Evolutionary conservation across 257 asterid genomes (phyloP), one percentile per base, ranked within the genome.

Genomic region (Plantago major): DNA sequence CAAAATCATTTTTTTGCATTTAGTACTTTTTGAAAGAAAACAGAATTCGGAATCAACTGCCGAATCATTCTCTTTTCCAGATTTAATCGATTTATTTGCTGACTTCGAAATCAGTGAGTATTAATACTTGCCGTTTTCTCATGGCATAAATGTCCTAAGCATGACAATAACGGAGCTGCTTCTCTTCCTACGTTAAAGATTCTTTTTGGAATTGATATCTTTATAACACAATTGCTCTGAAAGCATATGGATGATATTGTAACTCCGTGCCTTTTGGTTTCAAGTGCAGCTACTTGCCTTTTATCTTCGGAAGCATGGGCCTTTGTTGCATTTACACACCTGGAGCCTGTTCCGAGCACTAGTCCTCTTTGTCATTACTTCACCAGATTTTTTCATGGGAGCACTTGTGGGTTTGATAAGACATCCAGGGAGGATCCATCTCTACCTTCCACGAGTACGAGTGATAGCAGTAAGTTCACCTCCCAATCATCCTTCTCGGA

Each of bases 231-330:
- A 16, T 48, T 49, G 19, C 22, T 49, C 11, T 15, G 19, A 16
- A 11, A 49, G 54, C 12, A 13, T 56, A 13, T 15, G 46, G 37
- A 17, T 19, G 16, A 22, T 26, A 46, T 11, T 4, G 44, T 12
- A 28, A 26, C 42, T 60, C 14, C 19, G 5, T 61, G 9, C 9
- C 10, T 60, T 60, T 26, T 19, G n/a, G 37, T n/a, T 49, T 22
- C 15, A 19, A 40, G n/a, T 55, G 50, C 68, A 64, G 68, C 42
- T 51, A 30, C 17, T 19, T 17, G 44, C 10, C 45, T 61, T 46
- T 61, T 61, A 61, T 47, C 19, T 61, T 13, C 45, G 55, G 55
- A 64, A 22, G 44, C 68, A 64, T 42, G 60, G 60, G 28, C 60
- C 60, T 9, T 42, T 22, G 42, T 18, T 51, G 60, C 68, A 64